These are phyloP conservation scores for Magnaporthales sp. DNA, from an alignment of 2,329 filamentous ascomycete species.

Conservation along the genomic window DNA sequence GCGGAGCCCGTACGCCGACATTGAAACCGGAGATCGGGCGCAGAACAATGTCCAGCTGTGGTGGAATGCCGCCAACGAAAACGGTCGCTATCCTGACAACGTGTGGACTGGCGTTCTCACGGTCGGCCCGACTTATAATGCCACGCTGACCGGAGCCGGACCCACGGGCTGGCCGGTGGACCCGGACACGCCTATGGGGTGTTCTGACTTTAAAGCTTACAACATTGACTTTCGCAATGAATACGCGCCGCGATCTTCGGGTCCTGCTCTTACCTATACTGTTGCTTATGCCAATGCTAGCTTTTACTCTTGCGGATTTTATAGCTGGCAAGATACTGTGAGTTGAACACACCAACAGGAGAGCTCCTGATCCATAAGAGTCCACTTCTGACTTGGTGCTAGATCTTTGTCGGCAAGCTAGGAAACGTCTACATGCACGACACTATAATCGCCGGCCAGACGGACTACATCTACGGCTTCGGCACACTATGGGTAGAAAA, in stretches of 20 bases:
- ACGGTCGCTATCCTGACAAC: not conserved
- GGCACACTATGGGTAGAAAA: slow-evolving; percentile 53
- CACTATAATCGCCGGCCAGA: slow-evolving; percentile 53
- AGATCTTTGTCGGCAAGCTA: slow-evolving; percentile 57
- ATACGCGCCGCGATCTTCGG: not conserved
- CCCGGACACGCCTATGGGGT: not conserved
- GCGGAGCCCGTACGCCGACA: not conserved
- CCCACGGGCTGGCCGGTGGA: not conserved
- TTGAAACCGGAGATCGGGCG: not conserved
- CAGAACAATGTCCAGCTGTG: not conserved
- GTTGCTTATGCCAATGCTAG: slow-evolving; percentile 48
- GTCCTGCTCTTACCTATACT: not conserved
- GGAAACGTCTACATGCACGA: slow-evolving; percentile 58
- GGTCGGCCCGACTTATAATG: not conserved
- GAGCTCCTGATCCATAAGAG: too few species aligned
- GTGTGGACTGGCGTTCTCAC: not conserved
- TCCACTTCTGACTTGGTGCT: not conserved
- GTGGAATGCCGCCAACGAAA: not conserved
- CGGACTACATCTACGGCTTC: slow-evolving; percentile 50
- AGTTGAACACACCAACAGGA: slow-evolving; percentile 18
- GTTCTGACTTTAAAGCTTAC: not conserved
- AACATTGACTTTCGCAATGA: not conserved
- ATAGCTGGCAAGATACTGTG: slow-evolving; percentile 60
- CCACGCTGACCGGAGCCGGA: not conserved
- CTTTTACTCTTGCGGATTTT: slow-evolving; percentile 59